Conservation (phyloP, 306 rosid genomes). For the Medicago arabica region DNA sequence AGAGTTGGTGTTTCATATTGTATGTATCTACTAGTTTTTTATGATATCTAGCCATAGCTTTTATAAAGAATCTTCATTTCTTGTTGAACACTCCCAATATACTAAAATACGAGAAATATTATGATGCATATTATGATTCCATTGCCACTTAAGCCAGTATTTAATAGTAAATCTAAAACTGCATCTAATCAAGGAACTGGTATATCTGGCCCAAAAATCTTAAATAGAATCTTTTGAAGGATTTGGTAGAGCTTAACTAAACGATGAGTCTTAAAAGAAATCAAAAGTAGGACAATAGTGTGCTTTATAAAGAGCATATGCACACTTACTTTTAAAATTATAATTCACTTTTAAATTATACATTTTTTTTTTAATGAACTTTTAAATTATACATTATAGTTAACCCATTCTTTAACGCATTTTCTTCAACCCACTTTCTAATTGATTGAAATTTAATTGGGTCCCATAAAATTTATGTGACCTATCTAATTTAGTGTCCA, state of each 20-base stretch:
- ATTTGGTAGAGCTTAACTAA: constrained; percentile 41
- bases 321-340: background rate
- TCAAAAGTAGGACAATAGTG: constrained; percentile 18
- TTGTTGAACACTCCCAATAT: background rate
- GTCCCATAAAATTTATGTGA: no score
- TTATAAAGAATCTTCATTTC: constrained; percentile 36
- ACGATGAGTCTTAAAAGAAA: background rate
- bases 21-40: constrained; percentile 31
- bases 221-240: constrained; percentile 43
- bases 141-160: constrained; percentile 34
- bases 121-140: constrained; percentile 43
- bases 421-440: no score
- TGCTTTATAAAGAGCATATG: constrained; percentile 7
- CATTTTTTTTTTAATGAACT: no score
- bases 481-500: no score
- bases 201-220: constrained; percentile 38
- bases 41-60: constrained; percentile 6
- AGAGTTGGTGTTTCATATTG: background rate
- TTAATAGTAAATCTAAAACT: constrained; percentile 31
- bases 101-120: constrained; percentile 1
- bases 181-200: constrained; percentile 43
- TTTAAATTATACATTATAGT: background rate
- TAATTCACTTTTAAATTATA: background rate
- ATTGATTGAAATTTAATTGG: no score
- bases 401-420: no score